Conservation (phyloP, 495 filamentous ascomycete species). For the Choiromyces venosus region DNA sequence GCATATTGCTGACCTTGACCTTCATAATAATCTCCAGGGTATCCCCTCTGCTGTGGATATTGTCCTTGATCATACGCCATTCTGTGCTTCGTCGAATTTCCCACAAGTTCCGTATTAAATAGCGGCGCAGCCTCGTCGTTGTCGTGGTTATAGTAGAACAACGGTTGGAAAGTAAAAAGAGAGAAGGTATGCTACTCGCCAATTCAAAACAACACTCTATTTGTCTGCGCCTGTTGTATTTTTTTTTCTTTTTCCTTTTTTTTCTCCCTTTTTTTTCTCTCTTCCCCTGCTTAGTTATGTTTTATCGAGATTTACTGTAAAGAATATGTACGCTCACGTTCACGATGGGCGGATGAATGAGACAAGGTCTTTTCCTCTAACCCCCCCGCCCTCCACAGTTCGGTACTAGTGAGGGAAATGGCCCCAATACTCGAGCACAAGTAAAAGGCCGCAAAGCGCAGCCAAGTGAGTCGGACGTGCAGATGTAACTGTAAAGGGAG, state of each 20-base stretch:
- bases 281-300: not conserved
- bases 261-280: not conserved
- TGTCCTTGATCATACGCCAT: not conserved
- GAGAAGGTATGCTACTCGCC: not conserved
- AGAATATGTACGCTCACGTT: not conserved
- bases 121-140: not conserved
- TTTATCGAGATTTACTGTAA: not conserved
- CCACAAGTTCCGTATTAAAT: not conserved
- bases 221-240: not conserved
- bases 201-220: not conserved
- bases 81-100: not conserved
- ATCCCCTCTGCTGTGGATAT: not conserved
- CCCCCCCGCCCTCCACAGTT: not conserved
- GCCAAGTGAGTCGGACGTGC: not conserved
- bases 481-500: not conserved
- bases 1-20: not conserved
- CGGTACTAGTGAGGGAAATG: not conserved
- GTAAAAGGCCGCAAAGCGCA: not conserved
- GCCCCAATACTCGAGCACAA: not conserved
- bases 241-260: not conserved
- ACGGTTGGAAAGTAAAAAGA: not conserved
- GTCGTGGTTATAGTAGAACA: not conserved
- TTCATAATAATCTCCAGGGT: not conserved
- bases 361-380: not conserved
- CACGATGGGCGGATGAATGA: not conserved